Evolutionary conservation across 306 rosid species (phyloP).

Genomic region (Acacia acuminata): DNA sequence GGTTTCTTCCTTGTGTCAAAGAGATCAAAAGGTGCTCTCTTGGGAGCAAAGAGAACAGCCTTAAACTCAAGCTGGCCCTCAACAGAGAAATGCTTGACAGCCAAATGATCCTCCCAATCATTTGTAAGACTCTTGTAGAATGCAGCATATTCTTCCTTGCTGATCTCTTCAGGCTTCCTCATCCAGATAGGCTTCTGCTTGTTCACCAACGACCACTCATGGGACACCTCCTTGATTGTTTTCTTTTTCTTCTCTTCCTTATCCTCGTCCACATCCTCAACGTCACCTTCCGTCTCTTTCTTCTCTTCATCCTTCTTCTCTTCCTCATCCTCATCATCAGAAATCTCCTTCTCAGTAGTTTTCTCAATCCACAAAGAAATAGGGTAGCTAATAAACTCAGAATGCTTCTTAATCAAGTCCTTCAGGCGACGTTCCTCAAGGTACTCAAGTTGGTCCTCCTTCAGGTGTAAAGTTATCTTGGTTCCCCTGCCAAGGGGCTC

Average conservation of each 20-base stretch:
- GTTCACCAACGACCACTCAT: slow-evolving; percentile 93
- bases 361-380: slow-evolving; percentile 94
- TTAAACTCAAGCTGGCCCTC: slow-evolving; percentile 95
- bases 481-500: slow-evolving; percentile 90
- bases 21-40: slow-evolving; percentile 95
- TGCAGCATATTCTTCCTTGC: slow-evolving; percentile 87
- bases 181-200: slow-evolving; percentile 97
- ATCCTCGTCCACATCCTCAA: slow-evolving; percentile 83
- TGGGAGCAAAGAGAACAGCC: slow-evolving; percentile 89
- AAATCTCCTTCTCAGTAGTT: slow-evolving; percentile 87
- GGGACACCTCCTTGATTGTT: slow-evolving; percentile 83
- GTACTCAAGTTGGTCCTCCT: slow-evolving; percentile 97
- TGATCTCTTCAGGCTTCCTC: slow-evolving; percentile 95
- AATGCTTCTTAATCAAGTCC: slow-evolving; percentile 93
- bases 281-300: slow-evolving; percentile 50
- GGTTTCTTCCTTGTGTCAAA: slow-evolving; percentile 96
- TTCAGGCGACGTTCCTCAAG: slow-evolving; percentile 87
- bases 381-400: slow-evolving; percentile 96
- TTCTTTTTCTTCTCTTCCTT: slow-evolving; percentile 85
- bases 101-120: slow-evolving; percentile 94
- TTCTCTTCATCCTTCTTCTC: slow-evolving; percentile 51
- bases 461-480: slow-evolving; percentile 68
- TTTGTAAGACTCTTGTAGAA: slow-evolving; percentile 92
- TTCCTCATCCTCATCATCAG: slow-evolving; percentile 93
- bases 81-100: slow-evolving; percentile 95